Base-by-base conservation (phyloP, 2,329 filamentous ascomycete species). In the Aspergillus aculeatus region DNA sequence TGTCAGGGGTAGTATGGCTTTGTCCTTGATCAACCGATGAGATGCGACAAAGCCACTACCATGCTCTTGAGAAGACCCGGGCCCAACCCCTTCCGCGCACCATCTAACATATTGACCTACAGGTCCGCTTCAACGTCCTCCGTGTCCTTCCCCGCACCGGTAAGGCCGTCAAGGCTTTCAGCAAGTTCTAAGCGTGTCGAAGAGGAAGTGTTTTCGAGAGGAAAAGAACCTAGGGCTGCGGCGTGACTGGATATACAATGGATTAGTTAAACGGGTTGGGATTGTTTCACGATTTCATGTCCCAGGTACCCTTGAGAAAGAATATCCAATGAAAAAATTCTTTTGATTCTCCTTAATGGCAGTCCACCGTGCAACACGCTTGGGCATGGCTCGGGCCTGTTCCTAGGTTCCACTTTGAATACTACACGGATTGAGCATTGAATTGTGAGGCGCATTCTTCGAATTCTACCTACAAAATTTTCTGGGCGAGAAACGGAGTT, bases 61-160 rank as follows among this genome's bases (percentile, higher is more conserved):
- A 26, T 32, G 24, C 29, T n/a, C 11, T 31, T 35, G 44, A 7
- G 47, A 23, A 54, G 47, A n/a, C 26, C 21, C 21, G 2, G 29
- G 56, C 56, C 52, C 24, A 47, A 5, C n/a, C 31, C 31, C 1
- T 31, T 53, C n/a, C 10, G 12, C n/a, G 23, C 14, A 29, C 19
- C 32, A 14, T 60, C 65, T 73, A 65, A 72, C 60, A 59, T 58
- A 3, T 51, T 52, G 41, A 56, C 55, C 26, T 62, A 53, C 69
- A 96, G 92, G 90, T 96, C 79, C 95, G 95, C 80, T 99, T 99
- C 91, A 99, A 99, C 86, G 93, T 97, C 80, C 91, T 99, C 80
- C 93, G 95, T 78, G 95, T 99, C 76, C 90, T 98, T 77, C 94
- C 94, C 83, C 89, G 93, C 84, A 96, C 92, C 76, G 92, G 93